phyloP scores from a whole-genome alignment of 371 early-diverging fungal species.

The Edhazardia aedis region DNA sequence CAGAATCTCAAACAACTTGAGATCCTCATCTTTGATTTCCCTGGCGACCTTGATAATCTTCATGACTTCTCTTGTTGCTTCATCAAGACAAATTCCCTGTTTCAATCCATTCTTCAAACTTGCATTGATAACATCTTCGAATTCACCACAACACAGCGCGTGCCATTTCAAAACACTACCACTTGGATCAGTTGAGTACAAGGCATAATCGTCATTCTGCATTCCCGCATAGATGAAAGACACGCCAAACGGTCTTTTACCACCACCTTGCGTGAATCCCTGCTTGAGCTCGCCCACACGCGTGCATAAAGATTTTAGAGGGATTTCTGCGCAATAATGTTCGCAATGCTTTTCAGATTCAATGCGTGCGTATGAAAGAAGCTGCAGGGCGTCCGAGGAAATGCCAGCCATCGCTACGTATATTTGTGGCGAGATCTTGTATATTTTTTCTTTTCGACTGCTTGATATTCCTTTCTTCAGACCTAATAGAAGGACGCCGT shows the following conservation, averaged over 20 bases:
- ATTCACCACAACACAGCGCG: conserved; percentile 35
- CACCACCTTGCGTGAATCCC: conserved; percentile 32
- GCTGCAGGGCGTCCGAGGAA: conserved; percentile 39
- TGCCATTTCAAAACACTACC: conserved; percentile 36
- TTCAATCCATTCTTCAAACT: conserved; percentile 25
- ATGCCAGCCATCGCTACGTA: conserved; percentile 35
- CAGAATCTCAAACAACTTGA: conserved; percentile 19
- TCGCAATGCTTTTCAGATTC: conserved; percentile 27
- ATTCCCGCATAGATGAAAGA: conserved; percentile 38
- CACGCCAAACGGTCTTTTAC: conserved; percentile 44
- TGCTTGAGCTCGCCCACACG: conserved; percentile 30
- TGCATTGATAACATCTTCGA: conserved; percentile 31
- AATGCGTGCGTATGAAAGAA: conserved; percentile 35
- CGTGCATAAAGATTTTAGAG: conserved; percentile 15
- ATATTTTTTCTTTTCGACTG: conserved; percentile 39
- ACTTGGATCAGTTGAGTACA: conserved; percentile 42
- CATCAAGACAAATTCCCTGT: no score
- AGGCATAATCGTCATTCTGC: conserved; percentile 17
- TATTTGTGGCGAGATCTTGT: conserved; percentile 27
- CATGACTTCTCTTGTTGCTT: conserved; percentile 13
- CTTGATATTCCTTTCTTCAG: conserved; percentile 24
- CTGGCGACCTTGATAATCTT: conserved; percentile 9
- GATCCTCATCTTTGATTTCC: conserved; percentile 11
- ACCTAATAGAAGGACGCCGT: conserved; percentile 44
- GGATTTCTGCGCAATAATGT: conserved; percentile 13